phyloP scores from a whole-genome alignment of 179 eudicot genomes.

The Gypsophila paniculata region DNA sequence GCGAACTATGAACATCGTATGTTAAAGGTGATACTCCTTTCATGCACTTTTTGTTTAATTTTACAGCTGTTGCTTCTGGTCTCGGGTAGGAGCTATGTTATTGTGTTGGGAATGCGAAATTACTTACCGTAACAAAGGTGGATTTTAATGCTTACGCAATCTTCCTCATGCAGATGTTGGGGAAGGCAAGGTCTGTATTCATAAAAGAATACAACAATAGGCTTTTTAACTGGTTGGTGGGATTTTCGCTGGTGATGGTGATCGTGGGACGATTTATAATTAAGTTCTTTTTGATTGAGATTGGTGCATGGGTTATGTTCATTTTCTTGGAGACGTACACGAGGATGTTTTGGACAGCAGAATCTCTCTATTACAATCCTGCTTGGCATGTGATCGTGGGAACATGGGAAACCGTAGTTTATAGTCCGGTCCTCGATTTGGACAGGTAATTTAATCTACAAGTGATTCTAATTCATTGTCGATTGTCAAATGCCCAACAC shows the following conservation, averaged over 20 bases:
- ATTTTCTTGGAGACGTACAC: conserved; percentile 96
- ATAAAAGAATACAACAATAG: conserved; percentile 94
- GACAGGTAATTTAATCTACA: conserved; percentile 59
- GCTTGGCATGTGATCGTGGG: conserved; percentile 80
- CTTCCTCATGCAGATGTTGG: conserved; percentile 67
- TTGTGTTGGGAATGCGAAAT: no score
- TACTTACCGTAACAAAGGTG: background rate
- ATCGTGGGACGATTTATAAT: conserved; percentile 81
- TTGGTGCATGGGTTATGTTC: conserved; percentile 94
- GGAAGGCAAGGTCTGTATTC: conserved; percentile 68
- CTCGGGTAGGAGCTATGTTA: no score
- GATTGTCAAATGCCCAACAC: no score
- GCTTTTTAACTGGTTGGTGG: conserved; percentile 95
- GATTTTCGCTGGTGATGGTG: conserved; percentile 90
- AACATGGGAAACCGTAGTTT: conserved; percentile 89
- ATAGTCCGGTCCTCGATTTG: conserved; percentile 84
- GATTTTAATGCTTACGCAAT: conserved; percentile 10
- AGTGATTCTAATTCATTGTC: background rate
- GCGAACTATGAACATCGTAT: conserved; percentile 67
- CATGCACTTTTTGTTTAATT: conserved; percentile 1
- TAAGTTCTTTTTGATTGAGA: conserved; percentile 79
- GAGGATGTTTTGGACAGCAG: conserved; percentile 97
- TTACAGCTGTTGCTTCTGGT: no score
- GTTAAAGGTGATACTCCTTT: conserved; percentile 56
- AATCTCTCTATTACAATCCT: conserved; percentile 94